These are phyloP conservation scores for Corymbia maculata DNA, from an alignment of 345 rosid species.

Conservation along the genomic window DNA sequence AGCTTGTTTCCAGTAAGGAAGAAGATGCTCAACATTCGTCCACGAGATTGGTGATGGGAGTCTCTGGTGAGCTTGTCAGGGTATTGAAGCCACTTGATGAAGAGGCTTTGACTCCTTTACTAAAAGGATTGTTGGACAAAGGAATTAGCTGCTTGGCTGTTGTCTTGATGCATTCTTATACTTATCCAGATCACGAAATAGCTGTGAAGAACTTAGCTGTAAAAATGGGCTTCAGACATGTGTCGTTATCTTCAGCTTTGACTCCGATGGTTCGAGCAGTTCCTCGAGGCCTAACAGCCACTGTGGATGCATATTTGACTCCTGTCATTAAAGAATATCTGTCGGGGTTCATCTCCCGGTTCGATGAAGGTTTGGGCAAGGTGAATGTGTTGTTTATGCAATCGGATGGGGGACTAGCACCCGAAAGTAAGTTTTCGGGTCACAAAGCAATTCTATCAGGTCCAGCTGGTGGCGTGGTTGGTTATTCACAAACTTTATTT, in stretches of 20 bases:
- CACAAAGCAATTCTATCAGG: constrained; percentile 97
- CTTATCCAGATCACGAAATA: constrained; percentile 79
- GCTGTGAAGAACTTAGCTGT: constrained; percentile 71
- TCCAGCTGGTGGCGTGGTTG: constrained; percentile 99
- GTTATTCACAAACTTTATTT: constrained; percentile 88
- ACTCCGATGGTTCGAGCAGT: constrained; percentile 97
- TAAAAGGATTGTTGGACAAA: constrained; percentile 54
- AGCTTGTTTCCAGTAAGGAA: constrained; percentile 48
- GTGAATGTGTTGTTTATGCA: constrained; percentile 94
- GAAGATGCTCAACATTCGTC: constrained; percentile 4
- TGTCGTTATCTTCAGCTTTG: constrained; percentile 85
- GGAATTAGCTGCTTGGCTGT: constrained; percentile 92
- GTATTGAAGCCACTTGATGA: constrained; percentile 62
- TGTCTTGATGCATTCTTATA: constrained; percentile 87
- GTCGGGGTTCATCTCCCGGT: constrained; percentile 81
- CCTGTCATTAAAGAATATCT: constrained; percentile 90
- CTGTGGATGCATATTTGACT: constrained; percentile 92
- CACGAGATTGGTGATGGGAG: constrained; percentile 36
- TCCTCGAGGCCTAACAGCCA: constrained; percentile 94
- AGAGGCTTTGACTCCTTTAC: constrained; percentile 43
- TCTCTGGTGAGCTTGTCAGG: constrained; percentile 84
- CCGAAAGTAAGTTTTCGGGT: constrained; percentile 86
- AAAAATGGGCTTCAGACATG: constrained; percentile 81
- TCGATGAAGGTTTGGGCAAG: constrained; percentile 65
- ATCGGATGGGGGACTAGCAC: constrained; percentile 97